A percentile compares a stretch with the other conserved stretches of the same genome.
phyloP scores from a whole-genome alignment of 805 yeast species.

The Yamadazyma scolyti region DNA sequence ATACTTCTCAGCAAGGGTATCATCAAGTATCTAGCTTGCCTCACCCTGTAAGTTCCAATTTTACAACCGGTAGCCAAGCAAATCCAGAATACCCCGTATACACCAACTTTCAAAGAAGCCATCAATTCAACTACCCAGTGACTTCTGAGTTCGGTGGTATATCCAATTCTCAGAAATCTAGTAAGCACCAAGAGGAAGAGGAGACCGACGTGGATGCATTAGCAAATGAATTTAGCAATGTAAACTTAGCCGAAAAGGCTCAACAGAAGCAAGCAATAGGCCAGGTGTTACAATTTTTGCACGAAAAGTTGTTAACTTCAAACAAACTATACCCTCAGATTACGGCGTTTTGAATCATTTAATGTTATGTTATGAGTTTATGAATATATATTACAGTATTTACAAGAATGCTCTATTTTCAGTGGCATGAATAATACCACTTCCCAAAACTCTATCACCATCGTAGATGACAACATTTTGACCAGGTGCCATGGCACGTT shows the following conservation, averaged over 20 bases:
- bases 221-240: slow-evolving; percentile 10
- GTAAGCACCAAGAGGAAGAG: slow-evolving; percentile 15
- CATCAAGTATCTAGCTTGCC: slow-evolving; percentile 7
- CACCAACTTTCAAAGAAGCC: slow-evolving; percentile 20
- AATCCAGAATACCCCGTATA: slow-evolving; percentile 7
- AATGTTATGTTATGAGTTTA: slow-evolving; percentile 1
- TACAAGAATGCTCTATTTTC: slow-evolving; percentile 1
- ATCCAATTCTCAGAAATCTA: slow-evolving; percentile 33
- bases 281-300: slow-evolving; percentile 30
- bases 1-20: slow-evolving; percentile 14
- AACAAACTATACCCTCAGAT: slow-evolving; percentile 36
- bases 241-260: slow-evolving; percentile 23
- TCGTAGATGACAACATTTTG: slow-evolving; percentile 77
- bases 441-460: slow-evolving; percentile 64
- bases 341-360: slow-evolving; percentile 29
- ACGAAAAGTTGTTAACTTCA: slow-evolving; percentile 12
- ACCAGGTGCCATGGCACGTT: slow-evolving; percentile 85
- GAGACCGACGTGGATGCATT: slow-evolving; percentile 10
- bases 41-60: too few species aligned
- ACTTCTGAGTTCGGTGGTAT: slow-evolving; percentile 34
- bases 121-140: slow-evolving; percentile 9
- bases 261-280: slow-evolving; percentile 35
- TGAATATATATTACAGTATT: too few species aligned
- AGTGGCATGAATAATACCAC: slow-evolving; percentile 22
- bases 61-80: background rate